These are phyloP conservation scores for Citropsis articulata DNA, from an alignment of 345 rosid species.

Conservation along the genomic window DNA sequence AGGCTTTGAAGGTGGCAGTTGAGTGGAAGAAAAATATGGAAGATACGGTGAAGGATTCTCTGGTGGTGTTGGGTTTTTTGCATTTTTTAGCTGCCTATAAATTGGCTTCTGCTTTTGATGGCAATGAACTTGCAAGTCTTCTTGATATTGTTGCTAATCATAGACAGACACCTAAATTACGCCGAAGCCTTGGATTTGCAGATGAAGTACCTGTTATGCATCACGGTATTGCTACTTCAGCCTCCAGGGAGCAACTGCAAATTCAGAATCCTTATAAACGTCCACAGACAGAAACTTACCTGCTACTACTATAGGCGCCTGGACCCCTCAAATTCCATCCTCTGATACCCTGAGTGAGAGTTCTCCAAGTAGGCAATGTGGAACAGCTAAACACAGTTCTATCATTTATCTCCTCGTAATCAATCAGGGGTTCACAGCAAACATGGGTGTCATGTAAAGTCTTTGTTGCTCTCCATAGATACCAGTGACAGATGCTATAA, in stretches of 20 bases:
- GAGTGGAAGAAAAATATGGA: slow-evolving; percentile 40
- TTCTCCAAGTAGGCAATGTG: neutral
- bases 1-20: slow-evolving; percentile 38
- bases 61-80: slow-evolving; percentile 43
- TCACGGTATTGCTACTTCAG: neutral
- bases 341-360: neutral
- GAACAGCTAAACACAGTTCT: neutral
- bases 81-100: slow-evolving; percentile 42
- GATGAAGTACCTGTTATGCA: slow-evolving; percentile 27
- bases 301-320: neutral
- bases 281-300: slow-evolving; percentile 6
- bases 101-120: slow-evolving; percentile 31
- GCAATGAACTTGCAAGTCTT: slow-evolving; percentile 23
- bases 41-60: slow-evolving; percentile 22
- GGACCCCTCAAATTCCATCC: neutral
- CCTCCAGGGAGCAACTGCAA: neutral
- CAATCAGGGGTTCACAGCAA: neutral
- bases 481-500: too few relatives aligned
- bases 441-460: neutral
- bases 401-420: neutral
- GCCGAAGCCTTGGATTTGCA: slow-evolving; percentile 30
- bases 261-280: slow-evolving; percentile 15
- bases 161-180: slow-evolving; percentile 29
- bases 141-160: slow-evolving; percentile 31
- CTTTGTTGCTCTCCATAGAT: too few relatives aligned